A percentile compares a stretch with the other conserved stretches of the same genome.
Conservation (phyloP, 352 stramenopile genomes). For the Pythium periplocum region DNA sequence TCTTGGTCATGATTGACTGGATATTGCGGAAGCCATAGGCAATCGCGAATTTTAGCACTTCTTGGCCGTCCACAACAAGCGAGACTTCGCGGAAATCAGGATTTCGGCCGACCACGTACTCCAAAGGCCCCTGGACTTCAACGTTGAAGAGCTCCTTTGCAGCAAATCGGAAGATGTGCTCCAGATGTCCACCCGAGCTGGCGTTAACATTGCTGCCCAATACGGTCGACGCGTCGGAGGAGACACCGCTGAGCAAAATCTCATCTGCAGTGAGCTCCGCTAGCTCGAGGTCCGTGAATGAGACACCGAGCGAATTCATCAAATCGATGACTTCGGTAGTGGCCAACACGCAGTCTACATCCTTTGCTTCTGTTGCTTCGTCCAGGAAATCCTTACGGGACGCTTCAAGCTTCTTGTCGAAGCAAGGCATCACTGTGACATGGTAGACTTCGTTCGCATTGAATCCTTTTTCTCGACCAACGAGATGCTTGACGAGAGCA, state of each 20-base stretch:
- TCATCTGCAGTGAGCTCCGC: conserved; percentile 63
- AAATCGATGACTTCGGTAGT: conserved; percentile 81
- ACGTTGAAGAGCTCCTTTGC: conserved; percentile 88
- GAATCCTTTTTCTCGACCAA: conserved; percentile 54
- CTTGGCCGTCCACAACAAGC: conserved; percentile 61
- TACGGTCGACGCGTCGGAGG: conserved; percentile 41
- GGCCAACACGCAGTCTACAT: conserved; percentile 94
- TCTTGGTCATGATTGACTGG: conserved; percentile 92
- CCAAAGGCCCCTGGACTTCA: conserved; percentile 70
- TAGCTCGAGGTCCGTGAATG: conserved; percentile 62
- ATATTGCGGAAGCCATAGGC: conserved; percentile 98
- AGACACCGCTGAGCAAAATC: conserved; percentile 62
- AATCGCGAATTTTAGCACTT: conserved; percentile 91
- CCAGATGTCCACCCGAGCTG: conserved; percentile 85
- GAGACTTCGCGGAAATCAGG: conserved; percentile 84
- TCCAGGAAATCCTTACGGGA: conserved; percentile 89
- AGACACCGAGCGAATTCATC: conserved; percentile 42
- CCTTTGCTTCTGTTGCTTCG: conserved; percentile 55
- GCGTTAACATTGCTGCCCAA: conserved; percentile 60
- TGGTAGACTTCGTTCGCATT: conserved; percentile 84
- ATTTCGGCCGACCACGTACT: conserved; percentile 88
- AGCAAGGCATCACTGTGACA: conserved; percentile 97
- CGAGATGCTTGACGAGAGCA: conserved; percentile 73
- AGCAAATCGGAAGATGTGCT: conserved; percentile 90
- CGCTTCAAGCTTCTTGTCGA: conserved; percentile 98